These are phyloP conservation scores for Gnetum montanum DNA, from an alignment of 75 land plant species.

Conservation along the genomic window DNA sequence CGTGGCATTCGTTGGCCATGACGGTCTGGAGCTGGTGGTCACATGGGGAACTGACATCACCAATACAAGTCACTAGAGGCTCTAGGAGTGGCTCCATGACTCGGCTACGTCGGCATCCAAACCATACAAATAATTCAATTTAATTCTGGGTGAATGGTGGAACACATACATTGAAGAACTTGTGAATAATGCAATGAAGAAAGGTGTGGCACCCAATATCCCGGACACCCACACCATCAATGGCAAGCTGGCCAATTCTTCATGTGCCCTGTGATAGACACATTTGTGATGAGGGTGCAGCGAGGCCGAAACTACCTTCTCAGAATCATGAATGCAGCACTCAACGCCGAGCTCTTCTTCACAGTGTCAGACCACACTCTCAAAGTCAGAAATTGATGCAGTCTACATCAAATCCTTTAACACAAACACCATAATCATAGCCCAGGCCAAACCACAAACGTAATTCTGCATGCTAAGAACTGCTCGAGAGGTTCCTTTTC, in stretches of 20 bases:
- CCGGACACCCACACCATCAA: conserved; percentile 45
- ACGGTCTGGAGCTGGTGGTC: too few relatives aligned
- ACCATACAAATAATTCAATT: neutral
- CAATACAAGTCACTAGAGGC: too few relatives aligned
- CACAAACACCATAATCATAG: conserved; percentile 33
- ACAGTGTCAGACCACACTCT: conserved; percentile 46
- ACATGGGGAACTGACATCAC: too few relatives aligned
- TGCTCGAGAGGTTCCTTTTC: conserved; percentile 37
- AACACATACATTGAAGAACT: conserved; percentile 41
- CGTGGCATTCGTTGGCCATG: too few relatives aligned
- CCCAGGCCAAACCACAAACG: conserved; percentile 77
- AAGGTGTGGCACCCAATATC: conserved; percentile 16
- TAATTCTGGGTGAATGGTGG: conserved; percentile 79
- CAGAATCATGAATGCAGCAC: conserved; percentile 55
- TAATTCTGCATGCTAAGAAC: conserved; percentile 28
- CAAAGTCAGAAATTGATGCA: conserved; percentile 66
- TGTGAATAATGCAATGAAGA: conserved; percentile 5
- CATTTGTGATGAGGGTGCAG: conserved; percentile 40
- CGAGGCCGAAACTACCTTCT: conserved; percentile 49
- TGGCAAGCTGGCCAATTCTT: conserved; percentile 44
- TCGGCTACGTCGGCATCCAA: too few relatives aligned
- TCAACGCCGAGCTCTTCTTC: conserved; percentile 68
- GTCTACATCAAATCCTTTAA: conserved; percentile 55
- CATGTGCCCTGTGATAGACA: too few relatives aligned
- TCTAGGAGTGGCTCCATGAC: too few relatives aligned